phyloP scores from a whole-genome alignment of 805 yeast genomes.

The Pichia californica region DNA sequence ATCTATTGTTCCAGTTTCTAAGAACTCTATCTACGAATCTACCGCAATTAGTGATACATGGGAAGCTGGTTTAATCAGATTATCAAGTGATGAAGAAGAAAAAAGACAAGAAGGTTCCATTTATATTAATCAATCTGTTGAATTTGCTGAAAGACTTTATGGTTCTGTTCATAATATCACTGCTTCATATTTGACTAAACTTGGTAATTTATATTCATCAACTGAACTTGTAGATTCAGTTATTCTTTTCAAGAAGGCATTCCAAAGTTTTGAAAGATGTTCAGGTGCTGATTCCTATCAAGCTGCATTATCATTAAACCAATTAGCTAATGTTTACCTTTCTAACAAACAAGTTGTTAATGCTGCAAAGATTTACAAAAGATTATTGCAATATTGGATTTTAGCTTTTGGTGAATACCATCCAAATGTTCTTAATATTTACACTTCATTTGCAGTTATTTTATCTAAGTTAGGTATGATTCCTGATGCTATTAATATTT shows the following conservation, averaged over 20 bases:
- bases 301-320: constrained; percentile 62
- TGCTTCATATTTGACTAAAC: constrained; percentile 57
- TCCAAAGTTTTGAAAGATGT: constrained; percentile 70
- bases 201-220: constrained; percentile 35
- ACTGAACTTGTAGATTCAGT: constrained; percentile 6
- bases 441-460: constrained; percentile 54
- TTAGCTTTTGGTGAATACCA: constrained; percentile 55
- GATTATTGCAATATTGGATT: constrained; percentile 56
- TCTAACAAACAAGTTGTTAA: constrained; percentile 51
- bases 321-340: constrained; percentile 68
- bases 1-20: constrained; percentile 67
- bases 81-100: constrained; percentile 23
- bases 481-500: constrained; percentile 45
- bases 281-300: constrained; percentile 78
- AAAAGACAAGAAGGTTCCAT: constrained; percentile 52
- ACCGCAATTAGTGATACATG: constrained; percentile 68
- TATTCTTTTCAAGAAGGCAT: constrained; percentile 58
- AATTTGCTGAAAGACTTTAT: constrained; percentile 74
- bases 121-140: constrained; percentile 61
- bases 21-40: constrained; percentile 62
- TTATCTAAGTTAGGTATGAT: constrained; percentile 47
- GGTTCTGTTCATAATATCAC: constrained; percentile 78
- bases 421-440: constrained; percentile 61
- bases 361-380: constrained; percentile 54
- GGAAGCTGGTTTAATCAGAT: constrained; percentile 46